Evolutionary conservation across 768 basidiomycete species (phyloP).

Genomic region (Grammothele lineata): DNA sequence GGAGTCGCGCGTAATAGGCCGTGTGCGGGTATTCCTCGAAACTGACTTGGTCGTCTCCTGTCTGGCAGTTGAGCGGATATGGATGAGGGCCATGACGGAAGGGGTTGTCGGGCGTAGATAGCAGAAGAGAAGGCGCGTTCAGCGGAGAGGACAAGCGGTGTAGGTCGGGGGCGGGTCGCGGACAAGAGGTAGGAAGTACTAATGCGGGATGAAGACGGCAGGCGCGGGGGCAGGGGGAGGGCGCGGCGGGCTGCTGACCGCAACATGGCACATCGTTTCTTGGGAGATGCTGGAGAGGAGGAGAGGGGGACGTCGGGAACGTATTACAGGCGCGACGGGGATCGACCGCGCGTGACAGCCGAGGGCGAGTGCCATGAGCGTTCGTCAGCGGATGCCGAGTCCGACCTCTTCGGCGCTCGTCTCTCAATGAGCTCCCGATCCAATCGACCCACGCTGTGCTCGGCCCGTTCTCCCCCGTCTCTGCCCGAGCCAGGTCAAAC

Average conservation of each 20-base stretch:
- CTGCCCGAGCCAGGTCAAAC: too few species aligned
- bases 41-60: too few species aligned
- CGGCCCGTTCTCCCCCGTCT: too few species aligned
- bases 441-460: too few species aligned
- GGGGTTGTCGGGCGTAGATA: neutral
- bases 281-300: neutral
- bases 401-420: too few species aligned
- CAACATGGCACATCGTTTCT: conserved; percentile 50
- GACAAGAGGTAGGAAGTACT: too few species aligned
- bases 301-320: neutral
- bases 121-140: neutral
- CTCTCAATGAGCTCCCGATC: too few species aligned
- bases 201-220: neutral
- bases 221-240: conserved; percentile 4
- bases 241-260: conserved; percentile 36
- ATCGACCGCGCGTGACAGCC: too few species aligned
- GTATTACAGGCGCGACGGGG: too few species aligned
- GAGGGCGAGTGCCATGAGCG: neutral
- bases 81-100: neutral
- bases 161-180: neutral
- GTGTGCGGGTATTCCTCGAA: neutral
- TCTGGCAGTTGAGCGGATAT: neutral
- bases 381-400: conserved; percentile 8
- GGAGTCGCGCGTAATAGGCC: neutral
- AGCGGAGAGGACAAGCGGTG: conserved; percentile 1